phyloP scores from a whole-genome alignment of 176 grass and related monocot genomes.

The Oryza meyeriana region DNA sequence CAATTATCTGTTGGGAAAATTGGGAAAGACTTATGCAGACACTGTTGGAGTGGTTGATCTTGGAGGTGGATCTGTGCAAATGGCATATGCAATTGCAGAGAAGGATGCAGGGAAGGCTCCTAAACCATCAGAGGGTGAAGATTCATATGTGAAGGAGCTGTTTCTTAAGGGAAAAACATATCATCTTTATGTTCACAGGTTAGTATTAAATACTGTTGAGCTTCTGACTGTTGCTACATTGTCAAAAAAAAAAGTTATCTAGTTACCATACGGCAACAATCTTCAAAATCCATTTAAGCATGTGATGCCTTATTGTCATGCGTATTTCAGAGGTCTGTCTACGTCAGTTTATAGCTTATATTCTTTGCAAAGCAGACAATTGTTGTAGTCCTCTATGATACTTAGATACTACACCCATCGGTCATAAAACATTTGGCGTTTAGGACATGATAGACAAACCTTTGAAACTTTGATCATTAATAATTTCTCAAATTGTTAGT shows the following conservation, averaged over 20 bases:
- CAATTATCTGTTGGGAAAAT: constrained; percentile 78
- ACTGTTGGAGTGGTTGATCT: constrained; percentile 97
- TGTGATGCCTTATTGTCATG: neutral
- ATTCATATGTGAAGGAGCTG: constrained; percentile 83
- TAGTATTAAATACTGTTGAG: neutral
- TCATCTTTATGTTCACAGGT: constrained; percentile 98
- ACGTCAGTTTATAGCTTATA: neutral
- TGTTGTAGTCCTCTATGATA: neutral
- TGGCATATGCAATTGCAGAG: constrained; percentile 97
- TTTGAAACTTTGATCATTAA: too few species aligned
- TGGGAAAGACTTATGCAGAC: constrained; percentile 74
- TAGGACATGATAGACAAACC: too few species aligned
- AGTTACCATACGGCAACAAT: neutral
- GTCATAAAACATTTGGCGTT: too few species aligned
- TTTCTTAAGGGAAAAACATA: constrained; percentile 84
- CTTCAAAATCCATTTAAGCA: neutral
- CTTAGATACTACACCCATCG: too few species aligned
- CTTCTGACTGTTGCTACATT: neutral
- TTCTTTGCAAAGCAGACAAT: neutral
- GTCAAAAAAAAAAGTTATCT: neutral
- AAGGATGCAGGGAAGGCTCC: constrained; percentile 68
- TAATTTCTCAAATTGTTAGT: too few species aligned
- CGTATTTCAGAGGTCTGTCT: neutral
- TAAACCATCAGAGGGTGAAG: constrained; percentile 65
- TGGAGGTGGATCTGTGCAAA: constrained; percentile 95